Conservation (phyloP, 805 yeast species). For the Suhomyces emberorum region DNA sequence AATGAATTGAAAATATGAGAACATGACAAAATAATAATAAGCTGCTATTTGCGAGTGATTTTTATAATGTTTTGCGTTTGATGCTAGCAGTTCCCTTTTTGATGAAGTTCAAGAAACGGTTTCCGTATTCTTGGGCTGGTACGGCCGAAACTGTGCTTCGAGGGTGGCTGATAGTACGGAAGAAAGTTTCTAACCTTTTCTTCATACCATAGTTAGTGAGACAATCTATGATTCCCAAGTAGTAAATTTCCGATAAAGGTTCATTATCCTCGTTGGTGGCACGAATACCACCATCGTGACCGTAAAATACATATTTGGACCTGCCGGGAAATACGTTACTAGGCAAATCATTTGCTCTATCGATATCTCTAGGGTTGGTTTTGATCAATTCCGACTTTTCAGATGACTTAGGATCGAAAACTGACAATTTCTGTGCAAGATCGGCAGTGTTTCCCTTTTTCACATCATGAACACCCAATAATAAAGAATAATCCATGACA, state of each 20-base stretch:
- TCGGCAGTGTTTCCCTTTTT: slow-evolving; percentile 49
- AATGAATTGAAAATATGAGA: not conserved
- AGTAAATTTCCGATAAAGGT: slow-evolving; percentile 69
- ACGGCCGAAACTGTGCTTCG: slow-evolving; percentile 77
- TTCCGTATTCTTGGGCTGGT: slow-evolving; percentile 89
- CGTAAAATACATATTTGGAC: slow-evolving; percentile 59
- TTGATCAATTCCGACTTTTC: slow-evolving; percentile 38
- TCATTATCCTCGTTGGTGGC: slow-evolving; percentile 64
- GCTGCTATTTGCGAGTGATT: too few species aligned
- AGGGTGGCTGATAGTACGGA: slow-evolving; percentile 70
- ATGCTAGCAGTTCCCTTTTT: slow-evolving; percentile 21
- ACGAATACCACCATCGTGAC: slow-evolving; percentile 80
- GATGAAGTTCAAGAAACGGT: slow-evolving; percentile 75
- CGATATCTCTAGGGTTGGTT: slow-evolving; percentile 46
- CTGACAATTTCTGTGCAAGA: slow-evolving; percentile 36
- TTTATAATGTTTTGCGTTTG: slow-evolving; percentile 5
- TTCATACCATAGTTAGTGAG: slow-evolving; percentile 73
- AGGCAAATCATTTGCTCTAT: slow-evolving; percentile 41
- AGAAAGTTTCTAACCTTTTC: slow-evolving; percentile 81
- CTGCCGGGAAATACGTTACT: slow-evolving; percentile 43
- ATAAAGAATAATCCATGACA: slow-evolving; percentile 92
- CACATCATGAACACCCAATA: slow-evolving; percentile 84
- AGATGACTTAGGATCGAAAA: slow-evolving; percentile 42
- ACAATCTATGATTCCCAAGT: slow-evolving; percentile 92
- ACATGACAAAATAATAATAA: too few species aligned